Conservation (phyloP, 805 yeast species). For the Groenewaldozyma salmanticensis region DNA sequence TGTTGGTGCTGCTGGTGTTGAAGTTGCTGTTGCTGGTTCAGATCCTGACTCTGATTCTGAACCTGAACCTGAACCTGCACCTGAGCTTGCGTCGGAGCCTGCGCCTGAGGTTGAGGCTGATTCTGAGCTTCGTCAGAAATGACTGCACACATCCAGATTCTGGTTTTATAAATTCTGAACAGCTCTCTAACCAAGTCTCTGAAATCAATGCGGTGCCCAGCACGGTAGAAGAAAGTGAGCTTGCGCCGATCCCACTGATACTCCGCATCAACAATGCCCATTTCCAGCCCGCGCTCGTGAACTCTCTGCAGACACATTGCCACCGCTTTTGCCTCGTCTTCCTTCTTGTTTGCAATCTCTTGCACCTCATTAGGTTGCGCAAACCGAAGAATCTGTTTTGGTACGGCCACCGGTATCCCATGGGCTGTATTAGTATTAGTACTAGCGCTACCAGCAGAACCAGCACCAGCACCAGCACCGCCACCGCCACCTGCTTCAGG, state of each 20-base stretch:
- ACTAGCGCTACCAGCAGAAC: constrained; percentile 1
- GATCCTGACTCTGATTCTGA: too few species aligned
- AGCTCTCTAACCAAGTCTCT: constrained; percentile 68
- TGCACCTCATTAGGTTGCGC: constrained; percentile 55
- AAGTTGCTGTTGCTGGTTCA: neutral
- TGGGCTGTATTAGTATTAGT: constrained; percentile 26
- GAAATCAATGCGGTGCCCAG: constrained; percentile 61
- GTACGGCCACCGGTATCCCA: constrained; percentile 41
- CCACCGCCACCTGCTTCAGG: constrained; percentile 14
- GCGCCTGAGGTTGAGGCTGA: too few species aligned
- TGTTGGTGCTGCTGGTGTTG: neutral
- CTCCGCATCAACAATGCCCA: constrained; percentile 69
- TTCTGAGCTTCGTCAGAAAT: neutral
- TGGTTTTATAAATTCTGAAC: constrained; percentile 64
- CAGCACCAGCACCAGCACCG: constrained; percentile 6
- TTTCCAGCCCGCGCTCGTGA: constrained; percentile 36
- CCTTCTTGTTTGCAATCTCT: constrained; percentile 46
- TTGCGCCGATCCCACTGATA: constrained; percentile 80
- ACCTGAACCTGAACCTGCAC: too few species aligned
- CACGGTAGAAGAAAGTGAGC: constrained; percentile 64
- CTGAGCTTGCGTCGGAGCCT: too few species aligned
- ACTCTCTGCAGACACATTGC: constrained; percentile 52
- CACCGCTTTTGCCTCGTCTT: constrained; percentile 64
- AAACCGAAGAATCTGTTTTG: constrained; percentile 54
- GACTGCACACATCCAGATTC: constrained; percentile 85